phyloP scores from a whole-genome alignment of 129 eudicot genomes.

The Ambrosia trifida region DNA sequence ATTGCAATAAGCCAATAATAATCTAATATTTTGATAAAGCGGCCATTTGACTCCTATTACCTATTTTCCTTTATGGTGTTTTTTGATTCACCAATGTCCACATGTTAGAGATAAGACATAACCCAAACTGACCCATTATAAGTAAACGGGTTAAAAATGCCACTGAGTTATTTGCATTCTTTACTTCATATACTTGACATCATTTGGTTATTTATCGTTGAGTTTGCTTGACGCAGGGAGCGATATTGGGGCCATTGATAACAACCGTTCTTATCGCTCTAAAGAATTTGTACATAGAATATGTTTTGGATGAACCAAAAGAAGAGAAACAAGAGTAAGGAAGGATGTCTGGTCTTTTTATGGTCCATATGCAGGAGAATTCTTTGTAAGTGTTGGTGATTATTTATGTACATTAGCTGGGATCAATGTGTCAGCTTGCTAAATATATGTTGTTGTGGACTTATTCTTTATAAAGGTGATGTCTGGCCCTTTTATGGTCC shows the following conservation, averaged over 20 bases:
- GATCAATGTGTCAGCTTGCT: slow-evolving; percentile 2
- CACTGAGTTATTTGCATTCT: background rate
- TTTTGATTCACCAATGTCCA: background rate
- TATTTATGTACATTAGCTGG: background rate
- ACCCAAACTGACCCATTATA: background rate
- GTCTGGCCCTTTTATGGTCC: background rate
- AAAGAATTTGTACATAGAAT: slow-evolving; percentile 85
- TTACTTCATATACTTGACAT: slow-evolving; percentile 3
- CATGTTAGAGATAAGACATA: background rate
- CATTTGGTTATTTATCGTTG: slow-evolving; percentile 5
- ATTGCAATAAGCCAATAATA: background rate
- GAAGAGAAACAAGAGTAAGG: slow-evolving; percentile 45
- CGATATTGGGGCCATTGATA: slow-evolving; percentile 96
- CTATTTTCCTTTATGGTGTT: background rate
- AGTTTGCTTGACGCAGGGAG: slow-evolving; percentile 65
- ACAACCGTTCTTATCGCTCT: slow-evolving; percentile 93
- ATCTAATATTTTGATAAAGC: background rate
- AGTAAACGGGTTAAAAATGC: background rate
- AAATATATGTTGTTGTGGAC: background rate
- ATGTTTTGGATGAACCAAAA: slow-evolving; percentile 68
- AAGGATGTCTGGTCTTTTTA: slow-evolving; percentile 2
- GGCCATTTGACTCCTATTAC: background rate
- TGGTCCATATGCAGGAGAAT: slow-evolving; percentile 6
- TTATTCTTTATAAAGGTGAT: slow-evolving; percentile 27
- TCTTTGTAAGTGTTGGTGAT: slow-evolving; percentile 12